Evolutionary conservation across 2,329 filamentous ascomycete species (phyloP).

Genomic region (Fusarium scirpi): DNA sequence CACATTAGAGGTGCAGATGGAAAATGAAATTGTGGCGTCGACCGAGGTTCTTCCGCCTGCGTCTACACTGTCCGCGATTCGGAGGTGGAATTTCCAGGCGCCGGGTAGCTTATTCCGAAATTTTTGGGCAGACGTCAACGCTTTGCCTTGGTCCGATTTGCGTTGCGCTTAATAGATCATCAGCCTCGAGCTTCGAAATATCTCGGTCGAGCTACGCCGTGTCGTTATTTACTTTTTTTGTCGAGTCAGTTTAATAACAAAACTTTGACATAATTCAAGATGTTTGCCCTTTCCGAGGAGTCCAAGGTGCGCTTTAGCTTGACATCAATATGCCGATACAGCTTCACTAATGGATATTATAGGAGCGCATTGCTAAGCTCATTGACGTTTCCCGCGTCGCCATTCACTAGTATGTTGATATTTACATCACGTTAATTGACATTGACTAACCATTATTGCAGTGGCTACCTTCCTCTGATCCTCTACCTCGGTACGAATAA

Average conservation of each 20-base stretch:
- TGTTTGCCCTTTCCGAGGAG: conserved; percentile 88
- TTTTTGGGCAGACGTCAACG: conserved; percentile 43
- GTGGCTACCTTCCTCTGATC: conserved; percentile 96
- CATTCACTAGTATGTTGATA: conserved; percentile 85
- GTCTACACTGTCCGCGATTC: not conserved
- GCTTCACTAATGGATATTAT: conserved; percentile 33
- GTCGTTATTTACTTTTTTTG: not conserved
- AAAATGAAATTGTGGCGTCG: conserved; percentile 17
- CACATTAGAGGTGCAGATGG: conserved; percentile 4
- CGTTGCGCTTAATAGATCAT: conserved; percentile 23
- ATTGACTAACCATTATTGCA: conserved; percentile 59
- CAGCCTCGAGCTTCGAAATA: conserved; percentile 33
- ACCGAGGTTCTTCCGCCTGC: conserved; percentile 50
- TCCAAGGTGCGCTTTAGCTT: conserved; percentile 77
- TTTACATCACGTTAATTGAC: not conserved
- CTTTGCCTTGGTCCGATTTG: conserved; percentile 13
- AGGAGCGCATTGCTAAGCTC: conserved; percentile 98
- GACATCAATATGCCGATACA: conserved; percentile 8
- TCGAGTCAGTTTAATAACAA: not conserved
- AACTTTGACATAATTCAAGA: conserved; percentile 50
- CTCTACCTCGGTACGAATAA: conserved; percentile 85
- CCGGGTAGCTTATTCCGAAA: conserved; percentile 37
- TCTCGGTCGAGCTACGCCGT: conserved; percentile 13
- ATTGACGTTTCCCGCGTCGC: conserved; percentile 94
- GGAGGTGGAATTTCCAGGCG: conserved; percentile 45